These are phyloP conservation scores for Dictyostelium purpureum DNA, from an alignment of 78 protist species.

Conservation along the genomic window DNA sequence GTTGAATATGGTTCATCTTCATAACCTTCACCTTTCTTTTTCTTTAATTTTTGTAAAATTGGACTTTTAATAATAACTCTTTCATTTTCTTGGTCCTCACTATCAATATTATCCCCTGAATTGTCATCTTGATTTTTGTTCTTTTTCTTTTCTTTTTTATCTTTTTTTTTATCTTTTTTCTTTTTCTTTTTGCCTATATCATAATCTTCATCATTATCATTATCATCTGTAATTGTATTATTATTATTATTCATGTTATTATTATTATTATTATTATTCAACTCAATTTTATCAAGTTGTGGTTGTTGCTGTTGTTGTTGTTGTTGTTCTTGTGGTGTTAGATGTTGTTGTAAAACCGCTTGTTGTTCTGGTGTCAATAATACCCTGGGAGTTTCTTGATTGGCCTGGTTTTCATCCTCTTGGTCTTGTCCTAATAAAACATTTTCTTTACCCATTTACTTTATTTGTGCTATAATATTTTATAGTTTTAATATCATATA, in stretches of 20 bases:
- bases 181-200: slow-evolving; percentile 9
- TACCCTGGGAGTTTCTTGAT: no score
- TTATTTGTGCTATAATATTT: no score
- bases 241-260: neutral
- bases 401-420: no score
- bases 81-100: no score
- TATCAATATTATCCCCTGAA: neutral
- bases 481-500: no score
- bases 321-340: neutral
- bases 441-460: no score
- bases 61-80: neutral
- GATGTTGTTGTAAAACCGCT: neutral
- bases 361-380: slow-evolving; percentile 29
- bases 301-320: neutral
- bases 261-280: no score
- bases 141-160: slow-evolving; percentile 21
- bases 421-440: no score
- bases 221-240: neutral
- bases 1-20: slow-evolving; percentile 1
- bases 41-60: neutral
- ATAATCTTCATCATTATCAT: neutral
- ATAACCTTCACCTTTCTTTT: neutral
- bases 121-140: neutral
- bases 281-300: neutral
- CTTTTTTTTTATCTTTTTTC: no score